These are phyloP conservation scores for Actinomortierella ambigua DNA, from an alignment of 371 early-diverging fungal species.

Conservation along the genomic window DNA sequence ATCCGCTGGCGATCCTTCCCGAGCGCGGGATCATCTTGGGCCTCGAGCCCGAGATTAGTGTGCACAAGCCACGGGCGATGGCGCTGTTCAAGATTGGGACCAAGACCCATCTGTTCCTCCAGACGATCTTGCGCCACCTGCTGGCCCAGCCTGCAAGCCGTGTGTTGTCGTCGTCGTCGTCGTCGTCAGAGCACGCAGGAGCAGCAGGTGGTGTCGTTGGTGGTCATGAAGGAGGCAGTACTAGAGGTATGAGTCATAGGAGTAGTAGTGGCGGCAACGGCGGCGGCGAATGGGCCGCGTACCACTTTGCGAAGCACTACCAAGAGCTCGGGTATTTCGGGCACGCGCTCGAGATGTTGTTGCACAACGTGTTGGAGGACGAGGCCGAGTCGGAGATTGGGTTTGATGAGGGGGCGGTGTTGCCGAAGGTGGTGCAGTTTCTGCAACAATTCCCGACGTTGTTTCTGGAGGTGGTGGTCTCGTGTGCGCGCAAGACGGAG, in stretches of 20 bases:
- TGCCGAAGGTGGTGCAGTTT: conserved; percentile 73
- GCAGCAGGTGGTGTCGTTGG: no score
- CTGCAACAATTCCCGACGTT: conserved; percentile 75
- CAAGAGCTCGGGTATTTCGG: conserved; percentile 77
- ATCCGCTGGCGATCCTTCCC: conserved; percentile 78
- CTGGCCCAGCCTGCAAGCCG: conserved; percentile 49
- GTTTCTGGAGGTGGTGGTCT: conserved; percentile 80
- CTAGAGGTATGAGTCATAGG: no score
- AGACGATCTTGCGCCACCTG: conserved; percentile 69
- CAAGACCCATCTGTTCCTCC: conserved; percentile 84
- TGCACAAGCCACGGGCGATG: conserved; percentile 59
- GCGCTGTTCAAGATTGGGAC: conserved; percentile 70
- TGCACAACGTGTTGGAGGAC: conserved; percentile 83
- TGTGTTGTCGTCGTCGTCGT: no score
- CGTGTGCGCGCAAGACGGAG: conserved; percentile 91
- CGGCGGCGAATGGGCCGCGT: conserved; percentile 43
- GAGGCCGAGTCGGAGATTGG: conserved; percentile 62
- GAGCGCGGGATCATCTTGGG: conserved; percentile 82
- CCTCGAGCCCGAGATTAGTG: conserved; percentile 70
- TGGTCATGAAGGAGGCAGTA: no score
- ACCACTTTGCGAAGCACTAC: conserved; percentile 68
- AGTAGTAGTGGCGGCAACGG: no score
- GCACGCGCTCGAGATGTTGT: conserved; percentile 83
- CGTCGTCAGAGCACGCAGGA: no score
- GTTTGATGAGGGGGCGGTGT: conserved; percentile 56